Evolutionary conservation across 495 filamentous ascomycete genomes (phyloP).

Genomic region (Lepidopterella palustris): DNA sequence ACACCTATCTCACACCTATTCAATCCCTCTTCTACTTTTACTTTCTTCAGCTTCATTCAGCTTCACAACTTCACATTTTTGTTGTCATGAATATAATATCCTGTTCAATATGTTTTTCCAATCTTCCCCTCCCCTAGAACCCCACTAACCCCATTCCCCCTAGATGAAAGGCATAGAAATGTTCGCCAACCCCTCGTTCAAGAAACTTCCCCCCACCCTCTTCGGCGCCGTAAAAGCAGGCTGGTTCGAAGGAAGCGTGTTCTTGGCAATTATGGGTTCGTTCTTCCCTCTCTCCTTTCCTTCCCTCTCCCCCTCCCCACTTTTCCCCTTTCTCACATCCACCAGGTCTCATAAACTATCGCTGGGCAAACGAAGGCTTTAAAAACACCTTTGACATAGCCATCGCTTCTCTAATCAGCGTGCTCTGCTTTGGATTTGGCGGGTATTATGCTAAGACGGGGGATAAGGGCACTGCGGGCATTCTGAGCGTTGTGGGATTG

Average conservation of each 20-base stretch:
- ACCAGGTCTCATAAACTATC: slow-evolving; percentile 24
- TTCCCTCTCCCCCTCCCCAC: not conserved
- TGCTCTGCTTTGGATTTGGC: slow-evolving; percentile 12
- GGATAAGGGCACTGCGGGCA: slow-evolving; percentile 12
- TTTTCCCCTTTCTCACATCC: not conserved
- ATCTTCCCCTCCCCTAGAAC: not conserved
- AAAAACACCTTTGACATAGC: slow-evolving; percentile 10
- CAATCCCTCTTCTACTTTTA: not conserved
- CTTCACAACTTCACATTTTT: too few relatives aligned
- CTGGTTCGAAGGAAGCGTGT: slow-evolving; percentile 26
- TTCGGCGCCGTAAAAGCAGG: slow-evolving; percentile 10
- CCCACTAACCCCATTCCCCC: not conserved
- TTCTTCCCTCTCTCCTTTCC: not conserved
- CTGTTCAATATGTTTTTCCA: not conserved
- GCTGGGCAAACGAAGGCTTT: slow-evolving; percentile 19
- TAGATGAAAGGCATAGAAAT: slow-evolving; percentile 22
- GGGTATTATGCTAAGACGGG: slow-evolving; percentile 12
- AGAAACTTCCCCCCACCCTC: slow-evolving; percentile 10
- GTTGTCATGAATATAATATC: too few relatives aligned
- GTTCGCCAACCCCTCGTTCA: slow-evolving; percentile 19
- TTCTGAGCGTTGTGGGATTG: slow-evolving; percentile 6
- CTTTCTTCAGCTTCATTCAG: not conserved
- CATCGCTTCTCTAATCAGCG: slow-evolving; percentile 15
- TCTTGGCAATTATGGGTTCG: slow-evolving; percentile 22
- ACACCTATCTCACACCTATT: not conserved